A percentile compares a stretch with the other conserved stretches of the same genome.
These are phyloP conservation scores for Plenodomus tracheiphilus DNA, from an alignment of 2,329 filamentous ascomycete species.

Conservation along the genomic window DNA sequence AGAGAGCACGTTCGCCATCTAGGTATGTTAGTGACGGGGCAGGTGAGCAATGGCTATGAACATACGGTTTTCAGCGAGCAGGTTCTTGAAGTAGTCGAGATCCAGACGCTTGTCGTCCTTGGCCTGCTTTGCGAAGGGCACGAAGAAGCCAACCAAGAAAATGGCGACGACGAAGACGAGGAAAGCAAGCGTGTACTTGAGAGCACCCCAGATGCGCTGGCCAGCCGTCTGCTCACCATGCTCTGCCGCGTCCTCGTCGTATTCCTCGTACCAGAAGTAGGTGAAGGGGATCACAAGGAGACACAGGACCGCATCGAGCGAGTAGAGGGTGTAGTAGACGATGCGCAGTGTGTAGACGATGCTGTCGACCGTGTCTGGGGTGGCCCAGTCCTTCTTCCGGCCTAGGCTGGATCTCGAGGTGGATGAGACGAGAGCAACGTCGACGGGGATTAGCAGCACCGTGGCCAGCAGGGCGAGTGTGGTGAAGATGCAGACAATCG, in stretches of 20 bases:
- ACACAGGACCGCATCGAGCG: slow-evolving; percentile 86
- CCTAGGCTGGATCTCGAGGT: slow-evolving; percentile 77
- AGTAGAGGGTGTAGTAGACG: slow-evolving; percentile 92
- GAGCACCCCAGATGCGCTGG: slow-evolving; percentile 76
- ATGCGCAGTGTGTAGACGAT: slow-evolving; percentile 82
- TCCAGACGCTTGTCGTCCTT: slow-evolving; percentile 69
- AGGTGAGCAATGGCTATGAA: slow-evolving; percentile 13
- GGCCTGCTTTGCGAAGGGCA: slow-evolving; percentile 73
- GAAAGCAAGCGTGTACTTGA: slow-evolving; percentile 90
- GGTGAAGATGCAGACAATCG: slow-evolving; percentile 81
- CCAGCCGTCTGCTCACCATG: slow-evolving; percentile 72
- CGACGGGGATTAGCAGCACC: slow-evolving; percentile 87
- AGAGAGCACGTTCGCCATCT: slow-evolving; percentile 88
- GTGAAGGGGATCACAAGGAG: slow-evolving; percentile 89
- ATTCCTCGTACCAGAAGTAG: slow-evolving; percentile 98
- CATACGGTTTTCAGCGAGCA: slow-evolving; percentile 79
- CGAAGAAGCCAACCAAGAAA: slow-evolving; percentile 92
- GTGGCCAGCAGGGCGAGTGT: slow-evolving; percentile 88
- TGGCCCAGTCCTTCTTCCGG: slow-evolving; percentile 93
- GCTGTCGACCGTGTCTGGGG: slow-evolving; percentile 73
- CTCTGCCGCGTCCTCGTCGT: slow-evolving; percentile 86
- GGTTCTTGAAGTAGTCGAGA: slow-evolving; percentile 86
- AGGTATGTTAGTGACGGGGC: slow-evolving; percentile 15
- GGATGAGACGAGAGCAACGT: slow-evolving; percentile 91
- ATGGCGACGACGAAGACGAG: slow-evolving; percentile 77